These are phyloP conservation scores for Hibiscus mutabilis DNA, from an alignment of 345 rosid genomes.

Conservation along the genomic window DNA sequence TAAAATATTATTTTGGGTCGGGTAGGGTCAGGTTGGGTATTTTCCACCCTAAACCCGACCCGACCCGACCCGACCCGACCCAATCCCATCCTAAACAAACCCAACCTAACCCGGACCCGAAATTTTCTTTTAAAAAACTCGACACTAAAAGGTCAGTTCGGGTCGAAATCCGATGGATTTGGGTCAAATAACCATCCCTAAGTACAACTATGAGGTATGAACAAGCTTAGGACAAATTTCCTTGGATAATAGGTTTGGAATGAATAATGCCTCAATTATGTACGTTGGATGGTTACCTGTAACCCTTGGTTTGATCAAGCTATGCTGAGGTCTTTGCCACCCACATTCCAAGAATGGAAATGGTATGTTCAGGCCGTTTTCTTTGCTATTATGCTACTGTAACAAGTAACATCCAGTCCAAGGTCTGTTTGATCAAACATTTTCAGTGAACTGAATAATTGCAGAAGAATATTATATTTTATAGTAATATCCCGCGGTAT, in stretches of 20 bases:
- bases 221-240: not conserved
- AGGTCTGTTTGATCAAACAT: not conserved
- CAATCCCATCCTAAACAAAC: too few species aligned
- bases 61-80: too few species aligned
- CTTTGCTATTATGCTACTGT: not conserved
- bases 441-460: not conserved
- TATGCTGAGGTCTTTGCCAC: not conserved
- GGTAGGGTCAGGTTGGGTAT: too few species aligned
- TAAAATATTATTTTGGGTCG: too few species aligned
- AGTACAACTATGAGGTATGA: not conserved
- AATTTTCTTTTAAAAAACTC: too few species aligned
- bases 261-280: not conserved
- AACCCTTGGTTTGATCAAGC: slow-evolving; percentile 2
- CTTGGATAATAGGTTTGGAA: not conserved
- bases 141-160: too few species aligned
- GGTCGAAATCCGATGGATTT: too few species aligned
- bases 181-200: too few species aligned
- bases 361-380: not conserved
- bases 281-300: not conserved
- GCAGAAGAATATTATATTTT: too few species aligned
- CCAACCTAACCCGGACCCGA: too few species aligned
- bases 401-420: not conserved
- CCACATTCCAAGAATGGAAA: not conserved
- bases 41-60: too few species aligned
- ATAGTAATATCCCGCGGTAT: not conserved